phyloP scores from a whole-genome alignment of 495 filamentous ascomycete genomes.

The Acidiella bohemica region DNA sequence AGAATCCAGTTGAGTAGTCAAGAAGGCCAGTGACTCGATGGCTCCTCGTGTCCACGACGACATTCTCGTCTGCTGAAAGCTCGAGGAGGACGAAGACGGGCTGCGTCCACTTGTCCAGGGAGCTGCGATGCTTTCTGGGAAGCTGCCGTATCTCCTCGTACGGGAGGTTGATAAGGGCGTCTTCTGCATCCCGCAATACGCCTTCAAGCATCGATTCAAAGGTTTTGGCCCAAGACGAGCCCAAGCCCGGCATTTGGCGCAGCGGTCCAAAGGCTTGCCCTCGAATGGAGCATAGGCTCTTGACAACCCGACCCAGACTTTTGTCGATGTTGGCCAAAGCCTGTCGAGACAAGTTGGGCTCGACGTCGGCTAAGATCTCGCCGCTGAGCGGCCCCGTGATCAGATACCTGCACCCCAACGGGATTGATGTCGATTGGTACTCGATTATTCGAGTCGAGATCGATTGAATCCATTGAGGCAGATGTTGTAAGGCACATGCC shows the following conservation, averaged over 20 bases:
- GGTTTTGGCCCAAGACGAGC: slow-evolving; percentile 46
- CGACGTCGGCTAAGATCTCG: slow-evolving; percentile 31
- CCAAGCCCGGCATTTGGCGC: slow-evolving; percentile 35
- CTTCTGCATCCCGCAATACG: slow-evolving; percentile 54
- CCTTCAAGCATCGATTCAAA: slow-evolving; percentile 49
- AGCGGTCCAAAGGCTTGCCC: slow-evolving; percentile 36
- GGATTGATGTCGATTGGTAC: slow-evolving; percentile 32
- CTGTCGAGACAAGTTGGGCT: slow-evolving; percentile 12
- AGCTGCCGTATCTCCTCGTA: slow-evolving; percentile 49
- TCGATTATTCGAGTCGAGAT: slow-evolving; percentile 41
- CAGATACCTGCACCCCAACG: slow-evolving; percentile 36
- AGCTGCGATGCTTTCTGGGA: slow-evolving; percentile 31
- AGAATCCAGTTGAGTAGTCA: slow-evolving; percentile 41
- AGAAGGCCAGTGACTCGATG: slow-evolving; percentile 29
- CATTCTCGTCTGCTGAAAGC: slow-evolving; percentile 40
- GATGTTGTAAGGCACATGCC: slow-evolving; percentile 38
- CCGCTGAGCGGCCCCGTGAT: slow-evolving; percentile 39
- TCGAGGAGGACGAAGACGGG: slow-evolving; percentile 47
- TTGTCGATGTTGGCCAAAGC: slow-evolving; percentile 30
- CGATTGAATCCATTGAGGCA: slow-evolving; percentile 34
- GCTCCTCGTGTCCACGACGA: slow-evolving; percentile 41
- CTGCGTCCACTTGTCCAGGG: slow-evolving; percentile 42
- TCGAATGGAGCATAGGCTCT: slow-evolving; percentile 18
- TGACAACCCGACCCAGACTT: slow-evolving; percentile 29
- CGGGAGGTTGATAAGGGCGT: slow-evolving; percentile 52